Base-by-base conservation (phyloP, 1,284 basidiomycete genomes). In the Rhodotorula sp. region DNA sequence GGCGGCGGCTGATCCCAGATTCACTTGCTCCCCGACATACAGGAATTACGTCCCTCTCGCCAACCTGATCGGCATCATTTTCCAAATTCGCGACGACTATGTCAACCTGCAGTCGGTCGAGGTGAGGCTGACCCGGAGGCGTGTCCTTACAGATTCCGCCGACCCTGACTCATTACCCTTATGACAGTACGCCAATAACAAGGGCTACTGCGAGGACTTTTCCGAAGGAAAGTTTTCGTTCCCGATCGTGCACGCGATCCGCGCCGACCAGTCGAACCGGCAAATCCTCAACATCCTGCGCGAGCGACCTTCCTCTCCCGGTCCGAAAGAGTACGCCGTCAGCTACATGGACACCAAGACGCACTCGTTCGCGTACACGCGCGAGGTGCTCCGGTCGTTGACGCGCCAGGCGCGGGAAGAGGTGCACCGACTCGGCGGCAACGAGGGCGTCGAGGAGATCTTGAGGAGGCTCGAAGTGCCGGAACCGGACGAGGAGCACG, bases 161-260 rank as follows among this genome's bases (percentile, higher is more conserved):
- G 26, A 26, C 26, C 29, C 26, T 42, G 45, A 48, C 22, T 60
- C 30, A 4, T 37, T 55, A n/a, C 42, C 62, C 59, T 22, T n/a
- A 26, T 10, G 3, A 30, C 76, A 95, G 89, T 97, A 98, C 78
- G 85, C 89, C 3, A 84, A 87, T 48, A 94, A 95, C 82, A 98
- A 98, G 81, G 94, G 94, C 8, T 97, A 91, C 78, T 91, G 91
- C 10, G 95, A 98, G 81, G 95, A 97, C 78, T 83, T 98, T 14
- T 91, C 92, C 0, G 95, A 98, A 81, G 95, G 95, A 3, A 97
- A 98, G 80, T 97, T 98, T 81, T 93, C 91, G 24, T 98, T 97
- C 80, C 94, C 93, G 0, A 86, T 97, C 67, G 89, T 98, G 0
- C 95, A 97, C 78, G 88, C 89, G 20, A 88, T 97, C 44, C 86